Percentiles rank a stretch among this genome's conserved stretches.
phyloP scores from a whole-genome alignment of 805 yeast species.

The Teunomyces panamensis region DNA sequence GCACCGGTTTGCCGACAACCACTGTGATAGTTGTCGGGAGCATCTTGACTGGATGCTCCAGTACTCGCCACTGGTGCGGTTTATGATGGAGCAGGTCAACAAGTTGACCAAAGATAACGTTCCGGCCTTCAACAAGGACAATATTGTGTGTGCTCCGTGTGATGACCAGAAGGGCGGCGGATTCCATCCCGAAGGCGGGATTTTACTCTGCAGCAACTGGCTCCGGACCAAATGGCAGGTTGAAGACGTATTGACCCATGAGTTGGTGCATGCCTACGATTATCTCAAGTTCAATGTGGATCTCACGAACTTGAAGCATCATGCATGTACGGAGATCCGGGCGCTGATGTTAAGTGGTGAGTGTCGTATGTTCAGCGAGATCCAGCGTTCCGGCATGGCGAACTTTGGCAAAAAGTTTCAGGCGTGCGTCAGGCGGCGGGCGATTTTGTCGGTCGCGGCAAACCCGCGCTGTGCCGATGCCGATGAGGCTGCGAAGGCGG shows the following conservation, averaged over 20 bases:
- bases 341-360: slow-evolving; percentile 94
- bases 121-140: slow-evolving; percentile 38
- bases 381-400: slow-evolving; percentile 51
- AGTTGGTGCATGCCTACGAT: slow-evolving; percentile 90
- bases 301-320: slow-evolving; percentile 82
- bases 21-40: slow-evolving; percentile 71
- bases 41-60: slow-evolving; percentile 75
- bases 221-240: slow-evolving; percentile 70
- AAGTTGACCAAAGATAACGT: slow-evolving; percentile 49
- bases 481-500: slow-evolving; percentile 74
- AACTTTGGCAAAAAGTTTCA: slow-evolving; percentile 81
- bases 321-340: slow-evolving; percentile 94
- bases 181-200: slow-evolving; percentile 85
- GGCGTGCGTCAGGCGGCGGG: slow-evolving; percentile 85
- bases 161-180: slow-evolving; percentile 86
- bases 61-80: slow-evolving; percentile 80
- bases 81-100: slow-evolving; percentile 80
- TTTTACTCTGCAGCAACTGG: slow-evolving; percentile 82
- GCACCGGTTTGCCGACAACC: slow-evolving; percentile 37
- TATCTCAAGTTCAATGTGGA: slow-evolving; percentile 84
- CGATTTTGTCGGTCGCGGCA: slow-evolving; percentile 75
- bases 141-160: slow-evolving; percentile 78
- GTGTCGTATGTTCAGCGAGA: slow-evolving; percentile 86
- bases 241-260: slow-evolving; percentile 91
- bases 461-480: slow-evolving; percentile 78